Evolutionary conservation across 345 rosid species (phyloP), one percentile per base, ranked within the genome.

Genomic region (Excoecaria cochinchinensis): DNA sequence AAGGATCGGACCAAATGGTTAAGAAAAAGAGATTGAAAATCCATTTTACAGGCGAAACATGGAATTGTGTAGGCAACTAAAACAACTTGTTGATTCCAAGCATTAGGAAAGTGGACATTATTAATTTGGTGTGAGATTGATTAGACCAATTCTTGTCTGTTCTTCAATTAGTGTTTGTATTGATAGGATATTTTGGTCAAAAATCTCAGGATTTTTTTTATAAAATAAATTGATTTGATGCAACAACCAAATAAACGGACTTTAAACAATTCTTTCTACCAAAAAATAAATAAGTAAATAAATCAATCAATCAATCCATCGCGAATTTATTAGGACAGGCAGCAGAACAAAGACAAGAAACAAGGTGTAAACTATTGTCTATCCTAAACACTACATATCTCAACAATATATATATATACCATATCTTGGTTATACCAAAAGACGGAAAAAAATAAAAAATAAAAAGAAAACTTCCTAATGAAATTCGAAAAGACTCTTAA

Each of bases 171-270:
- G 39, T 60, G 53, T 9, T 36, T 46, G 21, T 3, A 24, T 51
- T 71, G 79, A 78, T 64, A 60, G 31, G 74, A 82, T 22, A 78
- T 31, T 73, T 21, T 42, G 78, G 78, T 76, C 80, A 78, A 82
- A 16, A 36, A 42, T 65, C 15, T 19, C 64, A 46, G 44, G 67
- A 71, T 42, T 75, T 16, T 44, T 44, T 8, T 44, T 44, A 44
- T 8, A 44, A 8, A 36, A 60, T 22, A 64, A 2, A 66, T 6
- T 61, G 31, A 44, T 48, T 82, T 73, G 76, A 72, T 79, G 25
- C 72, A 36, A 44, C 15, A n/a, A 44, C 22, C 22, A n/a, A 6
- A 38, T 31, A 55, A 6, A 55, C 5, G n/a, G 6, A 31, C 31
- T 31, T 31, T 2, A 31, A 31, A 31, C 31, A 31, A 31, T 31